A percentile compares a stretch with the other conserved stretches of the same genome.
These are phyloP conservation scores for Bacidia gigantensis DNA, from an alignment of 495 filamentous ascomycete species.

Conservation along the genomic window DNA sequence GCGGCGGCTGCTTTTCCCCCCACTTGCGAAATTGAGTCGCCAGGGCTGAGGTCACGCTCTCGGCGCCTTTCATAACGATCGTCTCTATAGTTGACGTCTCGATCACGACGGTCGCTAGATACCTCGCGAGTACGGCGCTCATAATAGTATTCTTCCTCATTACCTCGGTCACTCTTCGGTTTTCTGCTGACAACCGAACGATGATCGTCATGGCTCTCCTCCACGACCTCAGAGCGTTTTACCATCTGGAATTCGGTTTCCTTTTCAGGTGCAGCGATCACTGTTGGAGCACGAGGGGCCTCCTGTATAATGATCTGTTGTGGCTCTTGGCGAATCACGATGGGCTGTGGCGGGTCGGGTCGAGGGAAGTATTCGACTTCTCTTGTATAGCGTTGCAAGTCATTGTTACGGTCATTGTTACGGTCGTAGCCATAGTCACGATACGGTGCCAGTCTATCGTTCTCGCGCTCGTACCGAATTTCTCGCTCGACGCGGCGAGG, in stretches of 20 bases:
- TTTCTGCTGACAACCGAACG: conserved; percentile 4
- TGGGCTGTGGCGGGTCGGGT: conserved; percentile 40
- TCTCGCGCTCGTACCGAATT: conserved; percentile 34
- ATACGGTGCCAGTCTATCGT: conserved; percentile 22
- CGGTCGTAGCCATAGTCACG: conserved; percentile 29
- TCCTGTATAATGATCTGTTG: conserved; percentile 66
- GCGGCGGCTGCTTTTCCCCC: conserved; percentile 20
- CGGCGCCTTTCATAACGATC: conserved; percentile 40
- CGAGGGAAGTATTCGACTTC: conserved; percentile 55
- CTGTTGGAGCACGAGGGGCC: conserved; percentile 52
- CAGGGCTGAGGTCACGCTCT: conserved; percentile 42
- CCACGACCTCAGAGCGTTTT: conserved; percentile 41
- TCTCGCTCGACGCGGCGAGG: conserved; percentile 34
- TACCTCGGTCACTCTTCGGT: conserved; percentile 30
- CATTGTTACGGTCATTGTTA: conserved; percentile 38
- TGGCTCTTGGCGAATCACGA: conserved; percentile 56
- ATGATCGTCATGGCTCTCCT: neutral
- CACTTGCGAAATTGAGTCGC: conserved; percentile 44
- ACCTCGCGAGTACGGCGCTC: conserved; percentile 26
- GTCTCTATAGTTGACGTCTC: conserved; percentile 56
- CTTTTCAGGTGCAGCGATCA: conserved; percentile 36
- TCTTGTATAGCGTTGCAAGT: conserved; percentile 48
- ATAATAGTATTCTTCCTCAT: conserved; percentile 23
- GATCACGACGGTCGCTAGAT: conserved; percentile 18
- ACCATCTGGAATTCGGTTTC: conserved; percentile 58